Base-by-base conservation (phyloP, 495 filamentous ascomycete genomes). In the Lepraria neglecta region DNA sequence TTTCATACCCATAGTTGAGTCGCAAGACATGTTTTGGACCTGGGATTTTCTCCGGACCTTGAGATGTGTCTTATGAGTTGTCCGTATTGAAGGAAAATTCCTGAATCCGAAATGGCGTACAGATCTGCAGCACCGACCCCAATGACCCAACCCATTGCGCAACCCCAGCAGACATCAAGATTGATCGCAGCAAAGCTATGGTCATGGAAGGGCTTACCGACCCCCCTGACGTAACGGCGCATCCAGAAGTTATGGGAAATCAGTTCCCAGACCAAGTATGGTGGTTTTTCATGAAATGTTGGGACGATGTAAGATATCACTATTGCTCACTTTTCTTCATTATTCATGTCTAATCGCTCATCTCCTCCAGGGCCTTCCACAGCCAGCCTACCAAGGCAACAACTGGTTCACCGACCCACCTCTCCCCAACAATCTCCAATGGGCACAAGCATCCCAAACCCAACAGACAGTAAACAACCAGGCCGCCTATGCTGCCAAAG, bases 261-360 rank as follows among this genome's bases (percentile, higher is more conserved):
- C 24, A 55, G 17, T 69, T 48, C 50, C 53, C 58, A 3, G 59
- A 57, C 27, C 38, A 47, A 17, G 57, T 59, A 11, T 66, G 56
- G 51, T 68, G 64, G 67, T 69, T 64, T 28, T 69, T 69, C 44
- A 67, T 64, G 64, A 69, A 69, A 59, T 69, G 67, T 47, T 69
- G 64, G 59, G 67, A 33, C 40, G 67, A 69, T 50, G 67, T 68
- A 56, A 31, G 60, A n/a, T 10, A 47, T 0, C 27, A 27, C 30
- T 11, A 27, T 45, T 27, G n/a, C 35, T 28, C 40, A 15, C 31
- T 19, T 17, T 24, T 35, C 51, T 38, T 35, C 28, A 33, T 24
- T 38, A 33, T 24, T 38, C 7, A 46, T 24, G 28, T 28, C 44
- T 33, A 6, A 33, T 35, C 47, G 15, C 28, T 12, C 24, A 3